A percentile compares a stretch with the other conserved stretches of the same genome.
Conservation (phyloP, 2,329 filamentous ascomycete genomes). For the Sarocladium kiliense region DNA sequence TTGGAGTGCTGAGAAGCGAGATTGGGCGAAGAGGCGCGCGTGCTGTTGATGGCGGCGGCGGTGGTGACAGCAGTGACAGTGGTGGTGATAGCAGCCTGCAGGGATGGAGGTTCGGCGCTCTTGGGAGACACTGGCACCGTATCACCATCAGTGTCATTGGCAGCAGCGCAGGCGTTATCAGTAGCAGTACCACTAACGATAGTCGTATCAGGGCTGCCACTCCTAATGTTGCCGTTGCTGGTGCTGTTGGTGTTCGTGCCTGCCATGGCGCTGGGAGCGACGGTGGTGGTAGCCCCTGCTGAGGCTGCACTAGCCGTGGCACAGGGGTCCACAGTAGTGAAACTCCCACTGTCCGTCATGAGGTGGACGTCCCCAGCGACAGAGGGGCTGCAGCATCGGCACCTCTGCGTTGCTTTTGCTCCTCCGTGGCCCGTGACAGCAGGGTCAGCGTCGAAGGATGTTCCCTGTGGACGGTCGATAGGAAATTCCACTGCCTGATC, state of each 20-base stretch:
- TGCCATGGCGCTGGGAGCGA: neutral
- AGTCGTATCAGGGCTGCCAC: neutral
- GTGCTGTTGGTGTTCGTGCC: neutral
- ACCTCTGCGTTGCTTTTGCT: neutral
- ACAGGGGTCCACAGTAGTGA: constrained; percentile 8
- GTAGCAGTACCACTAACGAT: too few relatives aligned
- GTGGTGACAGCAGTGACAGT: neutral
- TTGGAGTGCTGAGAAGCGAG: constrained; percentile 5
- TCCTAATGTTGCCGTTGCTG: too few relatives aligned
- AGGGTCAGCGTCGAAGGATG: neutral
- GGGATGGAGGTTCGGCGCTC: neutral
- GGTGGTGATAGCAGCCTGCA: neutral
- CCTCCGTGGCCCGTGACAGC: neutral
- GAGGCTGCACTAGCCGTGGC: neutral
- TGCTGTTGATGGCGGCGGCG: neutral
- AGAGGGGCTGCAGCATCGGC: neutral
- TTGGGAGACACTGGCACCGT: neutral
- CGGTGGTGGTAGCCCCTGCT: neutral
- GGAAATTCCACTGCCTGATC: too few relatives aligned
- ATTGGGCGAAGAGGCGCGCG: constrained; percentile 10
- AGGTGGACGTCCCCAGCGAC: neutral
- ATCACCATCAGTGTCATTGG: neutral
- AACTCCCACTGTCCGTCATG: constrained; percentile 9
- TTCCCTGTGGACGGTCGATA: neutral
- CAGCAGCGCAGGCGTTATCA: neutral